These are phyloP conservation scores for Cryptococcus sp. DNA, from an alignment of 1,284 basidiomycete species.

Conservation along the genomic window DNA sequence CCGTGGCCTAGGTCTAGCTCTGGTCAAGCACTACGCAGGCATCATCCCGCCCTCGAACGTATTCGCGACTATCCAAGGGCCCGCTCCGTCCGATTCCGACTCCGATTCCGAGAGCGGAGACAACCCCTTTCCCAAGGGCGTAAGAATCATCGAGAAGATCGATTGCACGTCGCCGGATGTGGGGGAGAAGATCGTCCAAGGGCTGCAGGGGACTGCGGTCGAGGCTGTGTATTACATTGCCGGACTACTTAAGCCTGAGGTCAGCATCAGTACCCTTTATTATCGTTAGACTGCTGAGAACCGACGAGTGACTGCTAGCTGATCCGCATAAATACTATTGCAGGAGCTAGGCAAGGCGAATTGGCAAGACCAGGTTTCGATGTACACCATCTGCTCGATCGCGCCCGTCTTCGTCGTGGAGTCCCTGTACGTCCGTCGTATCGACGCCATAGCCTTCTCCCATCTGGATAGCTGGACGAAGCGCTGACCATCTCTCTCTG, in stretches of 20 bases:
- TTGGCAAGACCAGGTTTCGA: constrained; percentile 54
- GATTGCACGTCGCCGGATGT: constrained; percentile 52
- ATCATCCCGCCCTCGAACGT: constrained; percentile 32
- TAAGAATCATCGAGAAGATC: constrained; percentile 51
- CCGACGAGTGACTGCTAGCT: neutral
- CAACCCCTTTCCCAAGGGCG: constrained; percentile 41
- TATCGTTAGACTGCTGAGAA: neutral
- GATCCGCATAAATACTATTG: neutral
- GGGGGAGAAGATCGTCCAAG: constrained; percentile 50
- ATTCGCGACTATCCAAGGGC: constrained; percentile 54
- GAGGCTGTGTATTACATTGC: constrained; percentile 55
- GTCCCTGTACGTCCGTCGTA: constrained; percentile 20
- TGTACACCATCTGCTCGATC: constrained; percentile 58
- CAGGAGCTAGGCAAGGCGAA: constrained; percentile 54
- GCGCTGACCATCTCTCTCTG: neutral
- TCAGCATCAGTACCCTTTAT: constrained; percentile 21
- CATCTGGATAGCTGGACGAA: neutral
- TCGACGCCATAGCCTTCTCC: neutral
- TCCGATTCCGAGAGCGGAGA: constrained; percentile 15
- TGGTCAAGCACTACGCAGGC: constrained; percentile 43
- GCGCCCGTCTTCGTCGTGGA: constrained; percentile 48
- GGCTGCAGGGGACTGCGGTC: constrained; percentile 45
- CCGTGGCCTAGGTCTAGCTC: constrained; percentile 56
- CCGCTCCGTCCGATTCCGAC: constrained; percentile 13
- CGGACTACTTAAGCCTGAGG: constrained; percentile 56